Evolutionary conservation across 192 early-diverging fungal species (phyloP).

Genomic region (Glomus cerebriforme): DNA sequence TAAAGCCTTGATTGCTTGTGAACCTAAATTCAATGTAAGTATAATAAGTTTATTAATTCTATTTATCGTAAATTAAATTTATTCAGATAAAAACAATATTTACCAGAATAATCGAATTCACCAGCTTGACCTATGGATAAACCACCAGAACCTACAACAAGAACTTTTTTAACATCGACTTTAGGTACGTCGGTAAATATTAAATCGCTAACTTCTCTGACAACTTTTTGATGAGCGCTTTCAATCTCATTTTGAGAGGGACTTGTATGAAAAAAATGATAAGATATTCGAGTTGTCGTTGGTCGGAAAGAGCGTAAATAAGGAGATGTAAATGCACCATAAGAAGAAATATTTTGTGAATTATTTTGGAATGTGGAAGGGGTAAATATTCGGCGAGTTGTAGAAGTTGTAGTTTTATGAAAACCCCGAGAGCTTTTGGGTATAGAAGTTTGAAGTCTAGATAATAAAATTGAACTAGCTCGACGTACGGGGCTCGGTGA

Average conservation of each 20-base stretch:
- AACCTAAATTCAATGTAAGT: constrained; percentile 14
- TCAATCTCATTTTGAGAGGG: background rate
- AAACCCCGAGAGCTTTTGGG: background rate
- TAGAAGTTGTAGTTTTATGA: background rate
- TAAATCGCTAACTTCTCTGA: constrained; percentile 50
- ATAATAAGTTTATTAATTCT: background rate
- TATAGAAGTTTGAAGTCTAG: background rate
- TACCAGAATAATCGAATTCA: constrained; percentile 99
- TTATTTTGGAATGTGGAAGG: background rate
- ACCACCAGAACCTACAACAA: constrained; percentile 96
- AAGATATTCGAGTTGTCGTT: constrained; percentile 28
- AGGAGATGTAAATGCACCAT: background rate
- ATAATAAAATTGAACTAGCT: background rate
- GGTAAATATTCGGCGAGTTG: constrained; percentile 1
- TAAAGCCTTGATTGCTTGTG: constrained; percentile 95
- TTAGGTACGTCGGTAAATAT: constrained; percentile 53
- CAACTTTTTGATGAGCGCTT: background rate
- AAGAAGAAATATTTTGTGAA: background rate
- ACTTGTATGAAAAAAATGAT: constrained; percentile 22
- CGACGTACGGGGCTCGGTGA: constrained; percentile 10
- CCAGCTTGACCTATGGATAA: constrained; percentile 98
- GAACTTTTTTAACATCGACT: constrained; percentile 84
- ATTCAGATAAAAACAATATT: constrained; percentile 48
- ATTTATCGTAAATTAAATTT: constrained; percentile 30
- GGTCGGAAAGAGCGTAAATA: background rate